Percentiles rank a stretch among this genome's conserved stretches.
phyloP scores from a whole-genome alignment of 306 rosid species.

The Acacia melanoxylon region DNA sequence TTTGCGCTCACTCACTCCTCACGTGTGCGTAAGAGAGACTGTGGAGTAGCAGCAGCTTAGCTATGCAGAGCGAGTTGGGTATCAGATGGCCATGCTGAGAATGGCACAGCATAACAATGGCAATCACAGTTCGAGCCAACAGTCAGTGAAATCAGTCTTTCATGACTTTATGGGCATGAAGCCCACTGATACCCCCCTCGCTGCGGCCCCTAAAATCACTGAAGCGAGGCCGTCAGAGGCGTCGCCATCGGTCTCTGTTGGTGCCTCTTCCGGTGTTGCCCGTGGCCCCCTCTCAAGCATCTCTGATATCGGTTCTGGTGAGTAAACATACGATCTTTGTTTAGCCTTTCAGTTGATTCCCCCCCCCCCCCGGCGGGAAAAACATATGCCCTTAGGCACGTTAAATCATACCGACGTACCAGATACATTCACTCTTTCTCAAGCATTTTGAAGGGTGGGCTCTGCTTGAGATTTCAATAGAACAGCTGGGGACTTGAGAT shows the following conservation, averaged over 20 bases:
- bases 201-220: constrained; percentile 43
- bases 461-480: not conserved
- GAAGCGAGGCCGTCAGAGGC: constrained; percentile 49
- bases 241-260: constrained; percentile 52
- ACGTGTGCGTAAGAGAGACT: not conserved
- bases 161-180: constrained; percentile 90
- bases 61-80: constrained; percentile 39
- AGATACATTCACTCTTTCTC: not conserved
- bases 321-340: constrained; percentile 5
- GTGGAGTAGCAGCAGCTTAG: constrained; percentile 2
- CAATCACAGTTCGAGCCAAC: constrained; percentile 34
- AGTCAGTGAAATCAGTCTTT: constrained; percentile 52
- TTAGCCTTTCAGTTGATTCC: not conserved
- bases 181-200: constrained; percentile 40
- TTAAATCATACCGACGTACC: not conserved
- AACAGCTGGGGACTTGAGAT: constrained; percentile 12
- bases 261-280: constrained; percentile 58
- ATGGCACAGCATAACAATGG: constrained; percentile 60
- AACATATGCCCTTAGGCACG: not conserved
- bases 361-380: not conserved
- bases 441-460: not conserved
- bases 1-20: constrained; percentile 14
- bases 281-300: constrained; percentile 76
- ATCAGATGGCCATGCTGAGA: constrained; percentile 50
- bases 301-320: constrained; percentile 87